Evolutionary conservation across 129 eudicot species (phyloP).

Genomic region (Deinandra increscens): DNA sequence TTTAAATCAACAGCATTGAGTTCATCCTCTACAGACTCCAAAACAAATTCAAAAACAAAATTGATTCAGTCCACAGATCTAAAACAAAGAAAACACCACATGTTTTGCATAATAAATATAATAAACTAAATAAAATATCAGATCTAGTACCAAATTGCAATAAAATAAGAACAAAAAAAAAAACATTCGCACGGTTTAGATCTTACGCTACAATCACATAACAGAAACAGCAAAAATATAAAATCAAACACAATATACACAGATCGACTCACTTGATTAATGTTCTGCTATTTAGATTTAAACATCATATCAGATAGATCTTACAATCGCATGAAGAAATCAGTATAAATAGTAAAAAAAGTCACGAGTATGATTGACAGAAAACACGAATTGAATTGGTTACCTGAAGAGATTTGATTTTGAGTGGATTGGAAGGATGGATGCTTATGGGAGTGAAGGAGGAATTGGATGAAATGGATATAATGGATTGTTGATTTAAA

Average conservation of each 20-base stretch:
- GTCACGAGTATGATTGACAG: neutral
- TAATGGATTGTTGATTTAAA: slow-evolving; percentile 21
- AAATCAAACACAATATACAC: neutral
- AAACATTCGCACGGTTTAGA: neutral
- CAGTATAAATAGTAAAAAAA: neutral
- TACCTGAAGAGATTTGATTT: slow-evolving; percentile 23
- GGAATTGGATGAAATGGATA: slow-evolving; percentile 11
- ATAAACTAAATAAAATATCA: neutral
- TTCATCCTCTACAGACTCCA: neutral
- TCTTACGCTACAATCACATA: slow-evolving; percentile 10
- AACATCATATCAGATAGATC: neutral
- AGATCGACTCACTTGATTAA: slow-evolving; percentile 4
- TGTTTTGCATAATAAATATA: neutral
- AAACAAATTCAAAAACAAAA: neutral
- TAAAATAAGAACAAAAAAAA: neutral
- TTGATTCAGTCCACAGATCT: neutral
- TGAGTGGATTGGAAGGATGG: neutral
- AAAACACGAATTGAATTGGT: slow-evolving; percentile 15
- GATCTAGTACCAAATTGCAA: slow-evolving; percentile 13
- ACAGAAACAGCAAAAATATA: slow-evolving; percentile 5
- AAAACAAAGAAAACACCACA: slow-evolving; percentile 13
- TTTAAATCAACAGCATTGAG: slow-evolving; percentile 17
- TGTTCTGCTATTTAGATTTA: neutral
- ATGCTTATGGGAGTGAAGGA: slow-evolving; percentile 9
- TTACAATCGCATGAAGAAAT: slow-evolving; percentile 3